Percentiles rank a stretch among this genome's conserved stretches.
Evolutionary conservation across 1,284 basidiomycete species (phyloP).

Genomic region (Pseudozyma flocculosa): DNA sequence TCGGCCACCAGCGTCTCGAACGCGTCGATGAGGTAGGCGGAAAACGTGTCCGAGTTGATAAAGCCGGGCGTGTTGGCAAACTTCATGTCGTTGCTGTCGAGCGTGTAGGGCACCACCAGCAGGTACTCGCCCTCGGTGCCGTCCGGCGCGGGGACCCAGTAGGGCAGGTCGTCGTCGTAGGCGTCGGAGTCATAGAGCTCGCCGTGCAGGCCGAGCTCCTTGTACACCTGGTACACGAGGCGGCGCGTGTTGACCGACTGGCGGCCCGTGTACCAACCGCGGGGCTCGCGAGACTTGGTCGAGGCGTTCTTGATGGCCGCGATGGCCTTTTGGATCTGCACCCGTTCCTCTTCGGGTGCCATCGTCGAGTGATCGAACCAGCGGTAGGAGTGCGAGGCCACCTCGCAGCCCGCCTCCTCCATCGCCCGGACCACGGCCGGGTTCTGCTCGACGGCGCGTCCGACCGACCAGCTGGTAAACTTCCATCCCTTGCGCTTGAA

Average conservation of each 20-base stretch:
- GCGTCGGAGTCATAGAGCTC: slow-evolving; percentile 54
- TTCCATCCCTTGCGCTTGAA: slow-evolving; percentile 52
- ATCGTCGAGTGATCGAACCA: slow-evolving; percentile 58
- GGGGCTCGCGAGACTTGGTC: slow-evolving; percentile 38
- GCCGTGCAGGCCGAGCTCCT: slow-evolving; percentile 34
- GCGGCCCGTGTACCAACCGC: slow-evolving; percentile 60
- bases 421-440: slow-evolving; percentile 53
- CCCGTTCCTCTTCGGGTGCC: slow-evolving; percentile 52
- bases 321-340: slow-evolving; percentile 55
- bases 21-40: slow-evolving; percentile 58
- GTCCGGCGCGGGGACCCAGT: slow-evolving; percentile 56
- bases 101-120: slow-evolving; percentile 59
- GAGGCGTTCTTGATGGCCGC: slow-evolving; percentile 54
- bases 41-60: slow-evolving; percentile 57
- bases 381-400: slow-evolving; percentile 57
- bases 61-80: slow-evolving; percentile 59
- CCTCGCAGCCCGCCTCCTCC: slow-evolving; percentile 57
- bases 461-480: slow-evolving; percentile 58
- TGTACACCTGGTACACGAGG: slow-evolving; percentile 55
- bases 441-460: slow-evolving; percentile 58
- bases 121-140: slow-evolving; percentile 43
- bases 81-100: slow-evolving; percentile 59
- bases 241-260: slow-evolving; percentile 50
- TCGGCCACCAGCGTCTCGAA: slow-evolving; percentile 59
- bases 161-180: slow-evolving; percentile 60